These are phyloP conservation scores for Paraphaeosphaeria sporulosa DNA, from an alignment of 2,329 filamentous ascomycete species.

Conservation along the genomic window DNA sequence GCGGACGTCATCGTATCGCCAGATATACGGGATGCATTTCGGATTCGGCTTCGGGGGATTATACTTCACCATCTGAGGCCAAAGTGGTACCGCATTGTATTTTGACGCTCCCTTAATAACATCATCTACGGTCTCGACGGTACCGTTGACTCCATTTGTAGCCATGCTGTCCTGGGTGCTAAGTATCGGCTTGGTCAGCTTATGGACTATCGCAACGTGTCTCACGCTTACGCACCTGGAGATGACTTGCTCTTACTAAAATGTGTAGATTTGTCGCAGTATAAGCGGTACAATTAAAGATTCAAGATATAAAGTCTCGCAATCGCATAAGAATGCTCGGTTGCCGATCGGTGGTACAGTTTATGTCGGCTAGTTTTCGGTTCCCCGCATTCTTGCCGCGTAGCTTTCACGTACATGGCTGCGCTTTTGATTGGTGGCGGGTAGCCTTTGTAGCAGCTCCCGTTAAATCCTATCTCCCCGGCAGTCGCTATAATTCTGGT, in stretches of 20 bases:
- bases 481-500: neutral
- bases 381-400: slow-evolving; percentile 7
- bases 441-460: neutral
- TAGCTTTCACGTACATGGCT: neutral
- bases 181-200: neutral
- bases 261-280: neutral
- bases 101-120: slow-evolving; percentile 26
- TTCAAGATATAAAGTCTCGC: neutral
- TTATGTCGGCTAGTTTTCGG: slow-evolving; percentile 11
- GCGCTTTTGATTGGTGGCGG: neutral
- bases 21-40: slow-evolving; percentile 47
- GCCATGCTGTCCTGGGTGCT: neutral
- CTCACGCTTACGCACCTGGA: neutral
- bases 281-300: too few relatives aligned
- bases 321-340: neutral
- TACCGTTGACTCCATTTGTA: slow-evolving; percentile 5
- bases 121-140: slow-evolving; percentile 21
- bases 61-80: slow-evolving; percentile 58
- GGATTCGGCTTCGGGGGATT: slow-evolving; percentile 59
- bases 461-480: neutral
- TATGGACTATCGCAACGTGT: neutral
- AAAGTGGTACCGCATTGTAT: slow-evolving; percentile 49
- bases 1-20: slow-evolving; percentile 48
- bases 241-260: neutral
- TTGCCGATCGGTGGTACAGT: neutral